Percentiles rank a stretch among this genome's conserved stretches.
Conservation (phyloP, 305 asterid genomes). For the Fraxinus albicans region DNA sequence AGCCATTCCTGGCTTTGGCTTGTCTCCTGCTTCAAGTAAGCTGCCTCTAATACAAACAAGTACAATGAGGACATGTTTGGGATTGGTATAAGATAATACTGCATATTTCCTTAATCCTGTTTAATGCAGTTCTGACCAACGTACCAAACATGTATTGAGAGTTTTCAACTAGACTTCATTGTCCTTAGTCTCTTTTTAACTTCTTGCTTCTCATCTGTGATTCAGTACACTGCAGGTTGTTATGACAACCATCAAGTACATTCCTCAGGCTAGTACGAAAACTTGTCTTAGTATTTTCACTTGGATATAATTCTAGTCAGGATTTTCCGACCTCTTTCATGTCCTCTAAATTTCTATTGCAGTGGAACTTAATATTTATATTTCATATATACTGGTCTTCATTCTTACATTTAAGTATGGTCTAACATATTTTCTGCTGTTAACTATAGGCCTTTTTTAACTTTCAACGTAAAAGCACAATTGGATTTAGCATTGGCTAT, state of each 20-base stretch:
- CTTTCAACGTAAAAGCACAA: slow-evolving; percentile 44
- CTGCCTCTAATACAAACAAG: not conserved
- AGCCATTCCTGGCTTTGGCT: slow-evolving; percentile 49
- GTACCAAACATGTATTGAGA: not conserved
- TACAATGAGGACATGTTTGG: not conserved
- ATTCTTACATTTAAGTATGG: not conserved
- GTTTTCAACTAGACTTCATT: slow-evolving; percentile 11
- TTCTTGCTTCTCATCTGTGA: not conserved
- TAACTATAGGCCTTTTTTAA: slow-evolving; percentile 41
- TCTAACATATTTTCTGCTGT: not conserved
- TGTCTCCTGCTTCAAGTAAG: slow-evolving; percentile 48
- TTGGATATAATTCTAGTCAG: not conserved
- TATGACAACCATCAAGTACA: slow-evolving; percentile 50
- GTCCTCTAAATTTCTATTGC: not conserved
- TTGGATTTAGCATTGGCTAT: slow-evolving; percentile 52
- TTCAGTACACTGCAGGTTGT: slow-evolving; percentile 42
- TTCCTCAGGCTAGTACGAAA: slow-evolving; percentile 38
- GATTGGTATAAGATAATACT: not conserved
- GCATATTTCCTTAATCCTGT: not conserved
- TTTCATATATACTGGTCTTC: not conserved
- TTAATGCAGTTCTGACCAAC: not conserved
- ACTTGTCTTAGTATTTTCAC: not conserved
- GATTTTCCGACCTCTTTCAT: not conserved
- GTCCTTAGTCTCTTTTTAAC: not conserved
- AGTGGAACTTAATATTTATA: not conserved